These are phyloP conservation scores for Pseudogymnoascus sp. DNA, from an alignment of 2,329 filamentous ascomycete genomes.

Conservation along the genomic window DNA sequence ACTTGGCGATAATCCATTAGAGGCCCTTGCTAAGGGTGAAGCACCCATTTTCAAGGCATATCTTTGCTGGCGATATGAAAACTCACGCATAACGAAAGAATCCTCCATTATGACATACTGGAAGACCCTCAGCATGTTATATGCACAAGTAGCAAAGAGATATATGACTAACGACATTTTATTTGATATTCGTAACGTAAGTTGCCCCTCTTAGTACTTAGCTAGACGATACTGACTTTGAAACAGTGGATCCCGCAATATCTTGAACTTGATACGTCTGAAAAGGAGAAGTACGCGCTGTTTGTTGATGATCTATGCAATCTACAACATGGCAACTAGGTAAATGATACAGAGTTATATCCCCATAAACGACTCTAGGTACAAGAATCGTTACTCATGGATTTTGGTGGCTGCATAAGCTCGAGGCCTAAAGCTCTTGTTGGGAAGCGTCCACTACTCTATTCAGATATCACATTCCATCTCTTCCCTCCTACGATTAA, in stretches of 20 bases:
- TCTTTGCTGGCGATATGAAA: conserved; percentile 17
- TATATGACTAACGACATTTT: conserved; percentile 17
- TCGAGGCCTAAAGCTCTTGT: conserved; percentile 23
- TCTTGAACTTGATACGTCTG: conserved; percentile 18
- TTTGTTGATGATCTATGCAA: conserved; percentile 21
- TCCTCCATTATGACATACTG: conserved; percentile 18
- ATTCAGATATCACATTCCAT: conserved; percentile 23
- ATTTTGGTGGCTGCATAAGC: conserved; percentile 20
- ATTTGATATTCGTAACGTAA: conserved; percentile 19
- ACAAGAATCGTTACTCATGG: conserved; percentile 18
- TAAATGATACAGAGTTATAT: conserved; percentile 20
- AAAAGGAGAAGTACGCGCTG: conserved; percentile 20
- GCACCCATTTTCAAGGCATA: conserved; percentile 19
- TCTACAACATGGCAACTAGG: conserved; percentile 20
- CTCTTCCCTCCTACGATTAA: conserved; percentile 19
- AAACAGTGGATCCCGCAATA: conserved; percentile 17
- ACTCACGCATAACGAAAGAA: conserved; percentile 20
- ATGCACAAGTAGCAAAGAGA: conserved; percentile 13
- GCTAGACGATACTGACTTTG: conserved; percentile 11
- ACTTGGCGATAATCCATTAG: conserved; percentile 10
- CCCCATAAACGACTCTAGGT: conserved; percentile 22
- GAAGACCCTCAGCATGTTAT: conserved; percentile 20
- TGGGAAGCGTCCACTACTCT: conserved; percentile 16
- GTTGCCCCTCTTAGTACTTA: conserved; percentile 7
- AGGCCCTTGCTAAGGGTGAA: conserved; percentile 14